Base-by-base conservation (phyloP, 2,329 filamentous ascomycete genomes). In the Pestalotiopsis sp. region DNA sequence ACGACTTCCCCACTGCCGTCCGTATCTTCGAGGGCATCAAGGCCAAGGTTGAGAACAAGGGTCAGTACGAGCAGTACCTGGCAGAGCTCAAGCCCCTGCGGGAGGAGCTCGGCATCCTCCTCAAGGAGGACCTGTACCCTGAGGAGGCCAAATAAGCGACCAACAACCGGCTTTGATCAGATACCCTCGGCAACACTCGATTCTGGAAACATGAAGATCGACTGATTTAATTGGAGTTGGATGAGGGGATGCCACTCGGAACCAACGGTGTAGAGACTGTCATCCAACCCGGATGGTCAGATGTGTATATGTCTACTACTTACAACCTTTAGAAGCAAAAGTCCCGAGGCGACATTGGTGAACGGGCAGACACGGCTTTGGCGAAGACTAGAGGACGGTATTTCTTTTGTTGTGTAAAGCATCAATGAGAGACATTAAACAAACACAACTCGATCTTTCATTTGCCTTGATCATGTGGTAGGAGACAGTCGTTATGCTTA, bases 21-120 rank as follows among this genome's bases (percentile, higher is more conserved):
- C 93, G 96, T 80, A 92, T 99, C 83, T 99, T 99, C 83, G 96
- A 99, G 90, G 96, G 95, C 80, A 92, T 99, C 89, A 98, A 97
- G 87, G 93, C 94, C 84, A 99, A 99, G 91, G 96, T 98, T 76
- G 96, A 99, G 90, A 99, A 97, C 90, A 92, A 94, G 84, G 90
- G 90, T 79, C 96, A 99, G 87, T 99, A 99, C 87, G 89, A 98
- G 80, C 92, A 97, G 87, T 98, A 97, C 85, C 91, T 99, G 71
- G 88, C 93, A 80, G 93, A 97, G 86, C 93, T 99, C 76, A 94
- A 97, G 88, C 88, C 92, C 73, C 87, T 98, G 78, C 92, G 95
- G 78, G 93, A 97, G 88, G 95, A 98, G 87, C 91, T 98, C 72
- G 95, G 95, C 77, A 90, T 98, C 77, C 86, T 90, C 74, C 89